A percentile compares a stretch with the other conserved stretches of the same genome.
phyloP scores from a whole-genome alignment of 2,329 filamentous ascomycete genomes.

The Pyrenophora tritici-repentis region DNA sequence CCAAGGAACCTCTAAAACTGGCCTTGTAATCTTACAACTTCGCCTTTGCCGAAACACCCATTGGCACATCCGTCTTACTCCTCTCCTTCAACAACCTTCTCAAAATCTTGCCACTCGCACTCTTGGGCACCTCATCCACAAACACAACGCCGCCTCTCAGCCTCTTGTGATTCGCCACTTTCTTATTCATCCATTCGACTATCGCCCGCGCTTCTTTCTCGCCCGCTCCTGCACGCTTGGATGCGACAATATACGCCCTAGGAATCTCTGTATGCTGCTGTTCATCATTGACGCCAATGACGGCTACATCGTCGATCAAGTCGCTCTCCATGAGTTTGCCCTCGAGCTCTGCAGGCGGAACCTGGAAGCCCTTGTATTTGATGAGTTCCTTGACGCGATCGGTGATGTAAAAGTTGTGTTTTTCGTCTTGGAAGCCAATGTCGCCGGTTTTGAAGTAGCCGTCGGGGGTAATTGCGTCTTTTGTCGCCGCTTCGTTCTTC shows the following conservation, averaged over 20 bases:
- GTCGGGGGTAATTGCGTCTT: constrained; percentile 70
- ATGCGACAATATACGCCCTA: constrained; percentile 35
- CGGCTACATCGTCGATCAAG: constrained; percentile 32
- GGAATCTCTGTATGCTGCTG: constrained; percentile 36
- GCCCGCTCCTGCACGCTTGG: constrained; percentile 5
- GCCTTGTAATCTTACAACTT: too few species aligned
- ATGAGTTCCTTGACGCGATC: constrained; percentile 41
- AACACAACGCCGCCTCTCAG: constrained; percentile 47
- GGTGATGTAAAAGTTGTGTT: constrained; percentile 39
- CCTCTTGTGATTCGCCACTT: constrained; percentile 37
- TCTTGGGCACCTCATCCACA: constrained; percentile 54
- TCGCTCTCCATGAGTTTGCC: constrained; percentile 34
- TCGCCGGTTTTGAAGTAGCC: constrained; percentile 58
- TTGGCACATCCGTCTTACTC: constrained; percentile 18
- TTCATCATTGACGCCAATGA: constrained; percentile 34
- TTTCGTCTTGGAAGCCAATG: constrained; percentile 31
- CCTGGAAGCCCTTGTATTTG: constrained; percentile 41
- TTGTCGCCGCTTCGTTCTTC: constrained; percentile 71
- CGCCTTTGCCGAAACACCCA: constrained; percentile 20
- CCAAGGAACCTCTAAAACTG: too few species aligned
- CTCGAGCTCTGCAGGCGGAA: constrained; percentile 37
- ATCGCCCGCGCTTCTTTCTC: constrained; percentile 22
- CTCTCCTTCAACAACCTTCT: constrained; percentile 36
- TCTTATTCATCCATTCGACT: constrained; percentile 26
- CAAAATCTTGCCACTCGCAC: constrained; percentile 54